Evolutionary conservation across 2,329 filamentous ascomycete genomes (phyloP).

Genomic region (Talaromyces atroroseus): DNA sequence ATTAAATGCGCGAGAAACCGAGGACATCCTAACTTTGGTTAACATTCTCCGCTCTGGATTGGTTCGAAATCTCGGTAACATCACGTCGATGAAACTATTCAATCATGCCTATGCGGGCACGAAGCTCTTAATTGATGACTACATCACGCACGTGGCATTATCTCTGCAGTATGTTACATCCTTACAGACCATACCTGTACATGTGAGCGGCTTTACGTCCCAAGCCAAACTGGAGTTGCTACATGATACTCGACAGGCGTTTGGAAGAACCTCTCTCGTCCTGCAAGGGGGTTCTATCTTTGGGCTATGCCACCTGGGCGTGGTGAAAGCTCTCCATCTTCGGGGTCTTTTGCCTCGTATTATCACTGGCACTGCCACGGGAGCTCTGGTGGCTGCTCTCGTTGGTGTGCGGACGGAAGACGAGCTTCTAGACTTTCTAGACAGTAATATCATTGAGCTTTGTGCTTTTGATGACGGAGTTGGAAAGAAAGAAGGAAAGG

Average conservation of each 20-base stretch:
- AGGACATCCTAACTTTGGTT: constrained; percentile 68
- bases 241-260: constrained; percentile 80
- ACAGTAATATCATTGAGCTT: constrained; percentile 74
- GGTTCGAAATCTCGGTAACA: constrained; percentile 84
- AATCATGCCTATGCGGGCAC: constrained; percentile 82
- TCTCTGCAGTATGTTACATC: constrained; percentile 70
- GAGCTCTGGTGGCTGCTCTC: constrained; percentile 80
- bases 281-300: constrained; percentile 89
- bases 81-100: constrained; percentile 74
- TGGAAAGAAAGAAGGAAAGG: not conserved
- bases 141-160: constrained; percentile 76
- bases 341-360: constrained; percentile 79
- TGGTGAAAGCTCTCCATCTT: constrained; percentile 80
- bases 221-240: constrained; percentile 81
- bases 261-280: constrained; percentile 78
- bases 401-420: constrained; percentile 84
- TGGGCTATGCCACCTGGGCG: constrained; percentile 81
- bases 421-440: constrained; percentile 70
- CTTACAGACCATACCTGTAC: constrained; percentile 54
- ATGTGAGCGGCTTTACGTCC: constrained; percentile 54
- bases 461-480: constrained; percentile 61
- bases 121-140: constrained; percentile 86
- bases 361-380: constrained; percentile 85
- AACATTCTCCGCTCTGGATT: constrained; percentile 72
- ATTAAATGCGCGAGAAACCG: constrained; percentile 61